Base-by-base conservation (phyloP, 495 filamentous ascomycete genomes). In the Entonaema liquescens region DNA sequence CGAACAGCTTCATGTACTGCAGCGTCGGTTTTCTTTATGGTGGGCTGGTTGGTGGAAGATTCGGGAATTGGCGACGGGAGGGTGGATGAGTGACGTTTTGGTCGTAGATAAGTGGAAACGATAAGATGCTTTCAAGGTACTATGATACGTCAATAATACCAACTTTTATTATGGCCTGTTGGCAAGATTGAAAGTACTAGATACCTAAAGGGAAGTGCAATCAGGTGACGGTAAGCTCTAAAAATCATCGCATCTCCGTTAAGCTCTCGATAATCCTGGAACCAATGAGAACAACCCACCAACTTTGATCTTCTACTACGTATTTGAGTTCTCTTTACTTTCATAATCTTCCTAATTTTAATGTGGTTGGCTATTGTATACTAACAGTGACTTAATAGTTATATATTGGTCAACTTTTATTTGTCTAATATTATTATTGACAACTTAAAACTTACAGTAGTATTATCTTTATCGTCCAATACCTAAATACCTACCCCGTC, bases 11-110 rank as follows among this genome's bases (percentile, higher is more conserved):
- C 44, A 42, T 38, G 63, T 57, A 67, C 68, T 67, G 64, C 55
- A 69, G 60, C 61, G 65, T 55, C 47, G 63, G 55, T 65, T 60
- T 70, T 70, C 65, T 67, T 62, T 68, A 36, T 65, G 62, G 67
- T 70, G 58, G 62, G 53, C 35, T 21, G 66, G 71, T 66, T 73
- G 62, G 67, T 74, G 49, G 71, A 74, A 74, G 71, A 70, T 74
- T 74, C 71, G 71, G 71, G 71, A 74, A 74, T 74, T 70, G 71
- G 67, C 71, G 62, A 70, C 42, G 67, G 60, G 60, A 57, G 35
- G 42, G 25, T 57, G 55, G 28, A 59, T 15, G 28, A 69, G 70
- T 73, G 70, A 73, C 70, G 70, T 73, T 73, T 70, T 65, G 23
- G 36, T 55, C 12, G 17, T 36, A 29, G 52, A 63, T 26, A 71